Evolutionary conservation across 441 rosid genomes (phyloP), one percentile per base, ranked within the genome.

Genomic region (Mallotus japonicus): DNA sequence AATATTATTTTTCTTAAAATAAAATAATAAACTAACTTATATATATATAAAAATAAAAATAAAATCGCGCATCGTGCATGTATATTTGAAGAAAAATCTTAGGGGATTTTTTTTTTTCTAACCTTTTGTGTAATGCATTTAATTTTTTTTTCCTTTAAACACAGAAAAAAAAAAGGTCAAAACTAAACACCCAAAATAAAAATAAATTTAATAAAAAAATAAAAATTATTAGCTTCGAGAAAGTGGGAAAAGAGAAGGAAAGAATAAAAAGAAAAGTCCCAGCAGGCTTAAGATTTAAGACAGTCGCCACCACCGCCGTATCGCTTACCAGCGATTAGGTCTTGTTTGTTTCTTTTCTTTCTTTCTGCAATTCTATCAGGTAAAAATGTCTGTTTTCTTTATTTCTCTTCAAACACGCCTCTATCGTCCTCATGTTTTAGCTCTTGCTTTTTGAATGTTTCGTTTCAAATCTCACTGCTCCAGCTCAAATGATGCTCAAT

Each of bases 291-390:
- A 59, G 37, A 40, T 57, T 44, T 22, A 55, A 55, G 20, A 37
- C 63, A 42, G 19, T 8, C 54, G 57, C 54, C 65, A 66, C 56
- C 69, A 51, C 49, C 65, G 62, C 56, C 69, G 44, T 62, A 49
- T 64, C 70, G 53, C 54, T 63, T 63, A 56, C 11, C 73, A 14
- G 54, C 73, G 58, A 63, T 28, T 60, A 64, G 71, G 72, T 75
- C 67, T 74, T 69, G 17, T 5, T 16, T n/a, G 4, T 13, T 14
- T 4, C 13, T 17, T 2, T 12, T 71, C 40, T 47, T 37, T 4
- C 10, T 49, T 42, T 61, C 34, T 57, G 1, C 11, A 11, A 24
- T 55, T 46, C 8, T 59, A 40, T 59, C 61, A 17, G 73, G 76
- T 73, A 73, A 49, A 1, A 49, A 10, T 8, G 2, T 44, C 14